Base-by-base conservation (phyloP, 345 rosid genomes). In the Populus ilicifolia region DNA sequence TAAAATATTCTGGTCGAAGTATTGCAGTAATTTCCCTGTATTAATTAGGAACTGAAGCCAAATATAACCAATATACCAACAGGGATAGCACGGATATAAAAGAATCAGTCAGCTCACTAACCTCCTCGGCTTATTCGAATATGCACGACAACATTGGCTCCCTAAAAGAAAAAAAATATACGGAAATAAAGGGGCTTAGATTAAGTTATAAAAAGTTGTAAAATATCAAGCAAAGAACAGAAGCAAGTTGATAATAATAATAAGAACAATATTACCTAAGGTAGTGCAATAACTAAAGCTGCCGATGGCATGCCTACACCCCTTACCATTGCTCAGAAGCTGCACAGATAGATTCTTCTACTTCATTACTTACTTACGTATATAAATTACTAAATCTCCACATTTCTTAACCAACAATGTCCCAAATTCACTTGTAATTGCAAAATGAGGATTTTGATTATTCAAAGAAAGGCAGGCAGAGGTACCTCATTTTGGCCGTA, bases 401-500 rank as follows among this genome's bases (percentile, higher is more conserved):
- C 0, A 41, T 41, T 41, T 41, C 44, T 41, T 41, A 10, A 3
- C 13, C 13, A 41, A 2, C 44, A 41, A 41, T 9, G 44, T 41
- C 44, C 44, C 44, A 41, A 2, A 41, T 41, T 41, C 0, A 41
- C 44, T 41, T 41, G 44, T 41, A 41, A 41, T 41, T 41, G 44
- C 13, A 41, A 41, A 41, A 41, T 41, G 43, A 41, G 43, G 43
- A 41, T 41, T 41, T 41, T 41, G 43, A 9, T 9, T 41, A 8
- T 41, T 41, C 29, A 17, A 69, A 39, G 13, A 69, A 44, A n/a
- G 36, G 54, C 43, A 43, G 44, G 44, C 17, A 30, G 0, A 14
- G 23, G 12, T 69, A 77, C 83, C 80, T 77, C 80, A 2, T 59
- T 73, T 38, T 38, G 77, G 11, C 67, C 70, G 68, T 20, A 48